These are phyloP conservation scores for Talaromyces borbonicus DNA, from an alignment of 495 filamentous ascomycete genomes.

Conservation along the genomic window DNA sequence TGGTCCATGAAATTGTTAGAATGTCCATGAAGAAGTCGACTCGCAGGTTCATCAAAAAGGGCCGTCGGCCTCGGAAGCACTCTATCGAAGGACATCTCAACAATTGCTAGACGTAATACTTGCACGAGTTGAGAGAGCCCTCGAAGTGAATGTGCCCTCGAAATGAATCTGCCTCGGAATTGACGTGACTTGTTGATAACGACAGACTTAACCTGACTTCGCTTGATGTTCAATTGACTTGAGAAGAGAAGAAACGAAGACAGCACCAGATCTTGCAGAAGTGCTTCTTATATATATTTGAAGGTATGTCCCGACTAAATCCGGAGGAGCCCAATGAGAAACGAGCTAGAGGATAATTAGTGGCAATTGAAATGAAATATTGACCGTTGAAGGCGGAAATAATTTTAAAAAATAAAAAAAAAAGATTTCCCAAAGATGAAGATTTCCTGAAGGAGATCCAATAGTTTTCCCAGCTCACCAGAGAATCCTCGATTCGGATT, in stretches of 20 bases:
- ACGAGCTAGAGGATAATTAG: too few species aligned
- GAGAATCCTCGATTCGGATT: background rate
- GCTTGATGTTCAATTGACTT: too few species aligned
- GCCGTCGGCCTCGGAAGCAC: slow-evolving; percentile 41
- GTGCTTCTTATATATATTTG: too few species aligned
- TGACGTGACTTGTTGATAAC: background rate
- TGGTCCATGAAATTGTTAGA: slow-evolving; percentile 38
- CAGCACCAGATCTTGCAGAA: background rate
- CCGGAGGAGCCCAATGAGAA: background rate
- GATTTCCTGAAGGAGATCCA: too few species aligned
- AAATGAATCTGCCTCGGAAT: background rate
- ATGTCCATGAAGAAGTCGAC: slow-evolving; percentile 21
- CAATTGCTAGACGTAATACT: background rate
- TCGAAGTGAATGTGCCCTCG: too few species aligned
- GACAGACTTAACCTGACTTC: too few species aligned
- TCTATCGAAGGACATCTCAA: slow-evolving; percentile 45
- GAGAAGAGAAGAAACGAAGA: background rate
- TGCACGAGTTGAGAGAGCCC: slow-evolving; percentile 20
- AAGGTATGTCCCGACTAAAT: too few species aligned
- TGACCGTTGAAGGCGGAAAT: background rate
- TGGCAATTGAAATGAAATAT: too few species aligned
- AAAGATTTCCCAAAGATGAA: too few species aligned
- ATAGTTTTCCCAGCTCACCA: too few species aligned
- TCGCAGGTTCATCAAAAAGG: slow-evolving; percentile 33
- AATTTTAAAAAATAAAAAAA: too few species aligned